Percentiles rank a stretch among this genome's conserved stretches.
Evolutionary conservation across 169 alveolate species (phyloP).

Genomic region (Condylostoma magnum): DNA sequence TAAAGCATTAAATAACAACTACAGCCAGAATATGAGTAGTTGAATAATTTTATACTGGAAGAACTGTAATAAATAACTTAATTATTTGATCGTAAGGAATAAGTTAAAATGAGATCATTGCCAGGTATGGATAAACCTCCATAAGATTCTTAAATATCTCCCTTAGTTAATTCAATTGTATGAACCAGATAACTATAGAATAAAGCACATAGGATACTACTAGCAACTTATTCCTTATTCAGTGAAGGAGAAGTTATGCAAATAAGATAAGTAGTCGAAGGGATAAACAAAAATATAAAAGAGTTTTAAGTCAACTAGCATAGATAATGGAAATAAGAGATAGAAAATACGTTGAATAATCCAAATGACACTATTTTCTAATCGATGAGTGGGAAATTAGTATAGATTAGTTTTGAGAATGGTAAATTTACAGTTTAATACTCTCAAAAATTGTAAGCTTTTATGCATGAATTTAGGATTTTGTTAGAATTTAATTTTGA

Average conservation of each 20-base stretch:
- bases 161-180: conserved; percentile 42
- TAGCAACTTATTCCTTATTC: conserved; percentile 53
- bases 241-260: conserved; percentile 56
- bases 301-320: conserved; percentile 58
- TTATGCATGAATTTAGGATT: conserved; percentile 82
- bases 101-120: conserved; percentile 31
- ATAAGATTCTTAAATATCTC: conserved; percentile 49
- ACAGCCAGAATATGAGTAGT: conserved; percentile 64
- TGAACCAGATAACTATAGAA: conserved; percentile 74
- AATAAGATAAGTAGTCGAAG: conserved; percentile 48
- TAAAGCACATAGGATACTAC: conserved; percentile 53
- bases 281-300: conserved; percentile 48
- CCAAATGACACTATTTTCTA: conserved; percentile 46
- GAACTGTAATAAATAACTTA: conserved; percentile 33
- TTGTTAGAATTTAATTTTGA: conserved; percentile 77
- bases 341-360: conserved; percentile 42
- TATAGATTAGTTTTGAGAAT: conserved; percentile 84
- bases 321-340: conserved; percentile 66
- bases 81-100: conserved; percentile 65
- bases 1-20: conserved; percentile 62
- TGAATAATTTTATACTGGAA: conserved; percentile 40
- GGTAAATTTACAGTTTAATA: conserved; percentile 80
- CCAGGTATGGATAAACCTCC: conserved; percentile 60
- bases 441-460: conserved; percentile 80
- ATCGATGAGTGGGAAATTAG: conserved; percentile 66